phyloP scores from a whole-genome alignment of 2,329 filamentous ascomycete species.

The Colletotrichum cuscutae region DNA sequence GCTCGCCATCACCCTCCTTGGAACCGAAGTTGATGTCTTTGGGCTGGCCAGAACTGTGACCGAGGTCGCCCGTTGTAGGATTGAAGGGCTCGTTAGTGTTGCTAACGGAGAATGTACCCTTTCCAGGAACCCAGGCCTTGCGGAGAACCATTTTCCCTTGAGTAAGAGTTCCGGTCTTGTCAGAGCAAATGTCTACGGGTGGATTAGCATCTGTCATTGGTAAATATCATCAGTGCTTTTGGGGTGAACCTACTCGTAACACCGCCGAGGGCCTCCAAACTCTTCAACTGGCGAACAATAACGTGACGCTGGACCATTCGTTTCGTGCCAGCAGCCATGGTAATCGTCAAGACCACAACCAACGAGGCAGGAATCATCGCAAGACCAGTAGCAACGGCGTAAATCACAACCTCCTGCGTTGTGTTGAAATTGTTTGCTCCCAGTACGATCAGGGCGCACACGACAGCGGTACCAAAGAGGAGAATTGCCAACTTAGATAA shows the following conservation, averaged over 20 bases:
- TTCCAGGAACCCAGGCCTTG: constrained; percentile 62
- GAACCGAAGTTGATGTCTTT: constrained; percentile 46
- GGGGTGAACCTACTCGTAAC: constrained; percentile 49
- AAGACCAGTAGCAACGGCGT: constrained; percentile 57
- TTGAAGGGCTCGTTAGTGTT: constrained; percentile 66
- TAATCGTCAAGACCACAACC: constrained; percentile 65
- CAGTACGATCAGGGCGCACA: constrained; percentile 58
- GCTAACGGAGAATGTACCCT: constrained; percentile 58
- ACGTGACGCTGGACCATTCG: constrained; percentile 64
- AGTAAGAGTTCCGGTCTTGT: constrained; percentile 67
- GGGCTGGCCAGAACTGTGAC: constrained; percentile 48
- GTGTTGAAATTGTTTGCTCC: constrained; percentile 53
- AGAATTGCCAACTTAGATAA: constrained; percentile 75
- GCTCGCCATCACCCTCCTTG: constrained; percentile 41
- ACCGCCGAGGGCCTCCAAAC: constrained; percentile 64
- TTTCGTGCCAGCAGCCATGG: constrained; percentile 66
- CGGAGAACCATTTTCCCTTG: constrained; percentile 65
- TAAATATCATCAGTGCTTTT: background rate
- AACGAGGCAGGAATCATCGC: constrained; percentile 64
- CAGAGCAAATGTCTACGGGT: constrained; percentile 61
- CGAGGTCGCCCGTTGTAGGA: constrained; percentile 61
- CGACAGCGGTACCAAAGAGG: constrained; percentile 69
- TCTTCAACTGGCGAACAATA: constrained; percentile 62
- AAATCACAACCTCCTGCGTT: constrained; percentile 53
- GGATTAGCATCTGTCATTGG: background rate